Conservation (phyloP, 2,329 filamentous ascomycete genomes). For the Orbilia ellipsospora region DNA sequence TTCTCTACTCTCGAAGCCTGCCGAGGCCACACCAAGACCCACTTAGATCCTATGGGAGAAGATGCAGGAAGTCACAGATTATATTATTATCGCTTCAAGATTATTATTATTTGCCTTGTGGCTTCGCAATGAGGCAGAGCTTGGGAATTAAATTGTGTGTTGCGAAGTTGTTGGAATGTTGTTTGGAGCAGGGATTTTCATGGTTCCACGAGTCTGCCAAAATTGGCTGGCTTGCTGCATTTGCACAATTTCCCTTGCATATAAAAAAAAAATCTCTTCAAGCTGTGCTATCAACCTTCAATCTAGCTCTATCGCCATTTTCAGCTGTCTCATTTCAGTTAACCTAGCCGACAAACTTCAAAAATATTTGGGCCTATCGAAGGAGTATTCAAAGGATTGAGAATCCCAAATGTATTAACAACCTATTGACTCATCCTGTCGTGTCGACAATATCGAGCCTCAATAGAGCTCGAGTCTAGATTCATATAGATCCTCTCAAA, state of each 20-base stretch:
- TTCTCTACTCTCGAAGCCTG: too few relatives aligned
- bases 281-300: conserved; percentile 19
- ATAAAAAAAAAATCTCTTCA: conserved; percentile 44
- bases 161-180: conserved; percentile 30
- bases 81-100: too few relatives aligned
- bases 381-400: background rate
- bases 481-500: background rate
- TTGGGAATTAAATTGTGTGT: background rate
- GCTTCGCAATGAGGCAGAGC: too few relatives aligned
- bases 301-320: conserved; percentile 25
- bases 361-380: background rate
- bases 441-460: too few relatives aligned
- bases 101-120: too few relatives aligned
- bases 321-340: background rate
- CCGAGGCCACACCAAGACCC: too few relatives aligned
- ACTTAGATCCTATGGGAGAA: too few relatives aligned
- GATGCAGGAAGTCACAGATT: too few relatives aligned
- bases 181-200: conserved; percentile 31
- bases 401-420: too few relatives aligned
- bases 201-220: conserved; percentile 37
- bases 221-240: conserved; percentile 22
- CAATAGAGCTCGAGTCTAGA: background rate
- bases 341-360: conserved; percentile 4
- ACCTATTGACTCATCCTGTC: too few relatives aligned
- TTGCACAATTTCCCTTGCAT: conserved; percentile 39